Conservation (phyloP, 805 yeast genomes). For the Wickerhamiella nectarea region DNA sequence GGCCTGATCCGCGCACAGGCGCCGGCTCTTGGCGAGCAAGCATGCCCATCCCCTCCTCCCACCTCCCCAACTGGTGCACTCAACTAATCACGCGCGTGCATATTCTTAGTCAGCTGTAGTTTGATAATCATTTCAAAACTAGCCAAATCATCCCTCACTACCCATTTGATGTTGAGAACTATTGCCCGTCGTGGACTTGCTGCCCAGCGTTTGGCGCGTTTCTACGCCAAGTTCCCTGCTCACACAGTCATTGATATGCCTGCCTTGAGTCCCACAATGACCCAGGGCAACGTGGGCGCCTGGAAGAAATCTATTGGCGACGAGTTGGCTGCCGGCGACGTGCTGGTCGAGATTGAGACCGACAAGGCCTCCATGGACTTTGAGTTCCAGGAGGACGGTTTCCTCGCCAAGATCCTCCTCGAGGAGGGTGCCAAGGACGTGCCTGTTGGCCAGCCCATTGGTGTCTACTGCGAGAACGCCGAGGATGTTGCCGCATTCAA, state of each 20-base stretch:
- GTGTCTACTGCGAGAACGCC: constrained; percentile 83
- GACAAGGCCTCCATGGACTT: constrained; percentile 98
- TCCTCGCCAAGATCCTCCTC: constrained; percentile 56
- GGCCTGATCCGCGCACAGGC: too few species aligned
- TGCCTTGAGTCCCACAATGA: constrained; percentile 98
- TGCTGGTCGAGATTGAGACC: constrained; percentile 92
- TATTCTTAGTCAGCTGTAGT: constrained; percentile 7
- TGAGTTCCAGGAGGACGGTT: constrained; percentile 95
- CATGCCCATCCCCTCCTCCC: neutral
- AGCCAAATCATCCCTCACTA: neutral
- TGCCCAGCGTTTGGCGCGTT: constrained; percentile 9
- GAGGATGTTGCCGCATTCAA: constrained; percentile 79
- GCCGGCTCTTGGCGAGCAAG: too few species aligned
- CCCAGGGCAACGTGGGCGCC: constrained; percentile 78
- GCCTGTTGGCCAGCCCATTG: constrained; percentile 91
- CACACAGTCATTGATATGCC: constrained; percentile 95
- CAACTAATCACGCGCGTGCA: neutral
- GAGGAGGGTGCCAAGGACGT: constrained; percentile 75
- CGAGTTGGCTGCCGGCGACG: constrained; percentile 77
- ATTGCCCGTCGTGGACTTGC: constrained; percentile 8
- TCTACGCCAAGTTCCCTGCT: constrained; percentile 39
- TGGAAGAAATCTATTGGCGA: constrained; percentile 93
- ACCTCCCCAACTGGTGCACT: neutral
- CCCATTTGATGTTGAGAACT: neutral
- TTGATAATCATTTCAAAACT: constrained; percentile 6